These are phyloP conservation scores for Castanea sativa DNA, from an alignment of 306 rosid genomes.

Conservation along the genomic window DNA sequence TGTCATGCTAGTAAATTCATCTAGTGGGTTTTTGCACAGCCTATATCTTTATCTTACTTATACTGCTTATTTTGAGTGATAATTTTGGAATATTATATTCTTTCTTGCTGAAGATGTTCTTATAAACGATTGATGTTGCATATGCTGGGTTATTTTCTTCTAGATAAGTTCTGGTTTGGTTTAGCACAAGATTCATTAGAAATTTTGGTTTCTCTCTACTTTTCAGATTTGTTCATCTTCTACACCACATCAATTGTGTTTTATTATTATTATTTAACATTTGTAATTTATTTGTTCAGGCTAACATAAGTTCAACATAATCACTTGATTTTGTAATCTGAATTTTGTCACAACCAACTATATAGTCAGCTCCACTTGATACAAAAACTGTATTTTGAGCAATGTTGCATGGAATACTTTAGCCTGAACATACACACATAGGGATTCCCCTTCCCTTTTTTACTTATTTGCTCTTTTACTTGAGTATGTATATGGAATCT, in stretches of 20 bases:
- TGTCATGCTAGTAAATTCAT: neutral
- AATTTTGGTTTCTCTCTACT: neutral
- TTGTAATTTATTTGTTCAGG: neutral
- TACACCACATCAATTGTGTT: neutral
- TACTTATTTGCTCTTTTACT: neutral
- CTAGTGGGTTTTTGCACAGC: neutral
- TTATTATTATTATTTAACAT: neutral
- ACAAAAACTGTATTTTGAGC: neutral
- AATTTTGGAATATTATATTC: neutral
- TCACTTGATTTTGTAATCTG: neutral
- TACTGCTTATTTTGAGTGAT: neutral
- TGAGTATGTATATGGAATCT: slow-evolving; percentile 7
- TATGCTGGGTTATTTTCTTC: neutral
- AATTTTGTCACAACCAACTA: neutral
- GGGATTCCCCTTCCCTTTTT: neutral
- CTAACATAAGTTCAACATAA: neutral
- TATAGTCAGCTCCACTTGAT: neutral
- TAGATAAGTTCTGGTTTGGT: neutral
- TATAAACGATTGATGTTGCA: neutral
- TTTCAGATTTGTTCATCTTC: neutral
- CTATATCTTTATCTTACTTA: neutral
- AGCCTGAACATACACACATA: too few relatives aligned
- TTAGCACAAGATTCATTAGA: neutral
- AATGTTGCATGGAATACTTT: neutral
- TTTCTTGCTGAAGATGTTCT: neutral